phyloP scores from a whole-genome alignment of 805 yeast species.

The Hanseniaspora taiwanica region DNA sequence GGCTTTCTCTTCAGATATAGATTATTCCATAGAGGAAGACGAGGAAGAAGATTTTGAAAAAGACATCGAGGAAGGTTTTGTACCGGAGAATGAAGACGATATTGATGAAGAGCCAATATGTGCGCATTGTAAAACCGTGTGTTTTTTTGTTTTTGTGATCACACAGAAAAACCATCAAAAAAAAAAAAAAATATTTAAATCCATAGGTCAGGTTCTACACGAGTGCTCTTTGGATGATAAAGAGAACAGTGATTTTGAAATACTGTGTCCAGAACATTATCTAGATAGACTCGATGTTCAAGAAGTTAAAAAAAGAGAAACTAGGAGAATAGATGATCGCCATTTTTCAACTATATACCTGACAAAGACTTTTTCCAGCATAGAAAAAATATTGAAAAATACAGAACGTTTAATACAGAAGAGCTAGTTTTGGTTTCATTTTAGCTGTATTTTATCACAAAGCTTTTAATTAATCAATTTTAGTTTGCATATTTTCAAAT shows the following conservation, averaged over 20 bases:
- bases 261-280: slow-evolving; percentile 14
- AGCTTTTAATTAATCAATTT: too few relatives aligned
- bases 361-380: not conserved
- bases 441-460: not conserved
- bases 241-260: slow-evolving; percentile 12
- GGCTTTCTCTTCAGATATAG: too few relatives aligned
- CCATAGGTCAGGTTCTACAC: slow-evolving; percentile 9
- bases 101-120: slow-evolving; percentile 20
- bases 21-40: not conserved
- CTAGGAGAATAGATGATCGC: too few relatives aligned
- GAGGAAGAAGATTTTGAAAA: slow-evolving; percentile 6
- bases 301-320: too few relatives aligned
- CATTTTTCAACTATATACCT: not conserved
- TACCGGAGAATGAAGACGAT: not conserved
- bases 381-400: not conserved
- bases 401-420: not conserved
- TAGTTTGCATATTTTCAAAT: too few relatives aligned
- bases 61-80: slow-evolving; percentile 2
- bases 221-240: slow-evolving; percentile 5
- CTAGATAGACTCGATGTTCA: too few relatives aligned
- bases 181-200: slow-evolving; percentile 12
- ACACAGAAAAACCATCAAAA: slow-evolving; percentile 6
- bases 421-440: not conserved
- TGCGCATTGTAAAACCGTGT: slow-evolving; percentile 24
- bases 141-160: slow-evolving; percentile 25